Base-by-base conservation (phyloP, 2,329 filamentous ascomycete genomes). In the Colletotrichum limetticola region DNA sequence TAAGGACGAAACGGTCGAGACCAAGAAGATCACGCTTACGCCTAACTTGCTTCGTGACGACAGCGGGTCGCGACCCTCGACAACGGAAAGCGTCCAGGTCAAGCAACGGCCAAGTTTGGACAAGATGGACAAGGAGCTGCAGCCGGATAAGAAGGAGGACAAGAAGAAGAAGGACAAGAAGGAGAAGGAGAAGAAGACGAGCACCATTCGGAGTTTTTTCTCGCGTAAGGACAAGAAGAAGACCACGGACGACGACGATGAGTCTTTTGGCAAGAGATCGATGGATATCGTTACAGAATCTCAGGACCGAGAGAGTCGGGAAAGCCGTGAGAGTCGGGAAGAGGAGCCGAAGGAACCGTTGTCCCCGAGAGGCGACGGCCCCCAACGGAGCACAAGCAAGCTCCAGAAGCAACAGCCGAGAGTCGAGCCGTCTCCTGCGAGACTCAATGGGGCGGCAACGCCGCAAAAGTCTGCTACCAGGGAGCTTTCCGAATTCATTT, bases 1-100 rank as follows among this genome's bases (percentile, higher is more conserved):
- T 87, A 97, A 95, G 82, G 97, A 98, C 79, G 96, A 99, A 79
- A 95, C 91, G 37, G 93, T 95, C 49, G 97, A 98, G 82, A 98
- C 97, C 3, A 95, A 97, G 83, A 98, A 98, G 85, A 98, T 99
- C 76, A 97, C 95, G 0, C 89, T 99, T 57, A 99, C 97, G 4
- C 97, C 97, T 1, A 97, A 97, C 77, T 85, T 99, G 66, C 86
- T 98, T 53, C 92, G 96, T 55, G 96, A 98, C 76, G 95, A 98
- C 77, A 88, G 86, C 75, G 83, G 86, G 53, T 76, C 83, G 16
- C 81, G 87, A 57, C 72, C 89, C 85, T 80, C 86, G 82, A 81
- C 88, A 82, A 81, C 86, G 84, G 81, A 96, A 87, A 87, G 81
- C 11, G 85, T 84, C 76, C 91, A 86, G 77, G 78, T 80, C 71